phyloP scores from a whole-genome alignment of 495 filamentous ascomycete species.

The Amorphotheca resinae region DNA sequence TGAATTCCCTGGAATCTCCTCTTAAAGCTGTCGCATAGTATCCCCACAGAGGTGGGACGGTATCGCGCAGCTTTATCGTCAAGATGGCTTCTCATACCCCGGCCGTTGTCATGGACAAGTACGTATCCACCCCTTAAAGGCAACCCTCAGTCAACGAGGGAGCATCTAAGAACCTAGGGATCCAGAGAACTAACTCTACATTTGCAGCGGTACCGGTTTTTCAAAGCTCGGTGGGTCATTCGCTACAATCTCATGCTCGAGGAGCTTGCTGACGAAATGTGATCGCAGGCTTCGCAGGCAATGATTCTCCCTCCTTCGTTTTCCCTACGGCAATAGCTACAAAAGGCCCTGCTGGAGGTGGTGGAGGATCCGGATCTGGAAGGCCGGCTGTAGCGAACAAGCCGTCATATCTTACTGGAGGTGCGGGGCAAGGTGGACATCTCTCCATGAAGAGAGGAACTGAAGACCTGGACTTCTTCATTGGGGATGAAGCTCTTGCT shows the following conservation, averaged over 20 bases:
- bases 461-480: slow-evolving; percentile 97
- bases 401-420: slow-evolving; percentile 87
- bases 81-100: slow-evolving; percentile 93
- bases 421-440: slow-evolving; percentile 68
- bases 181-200: slow-evolving; percentile 14
- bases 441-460: slow-evolving; percentile 87
- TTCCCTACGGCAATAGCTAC: slow-evolving; percentile 98
- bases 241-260: background rate
- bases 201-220: slow-evolving; percentile 84
- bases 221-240: slow-evolving; percentile 77
- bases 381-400: slow-evolving; percentile 86
- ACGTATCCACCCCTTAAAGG: slow-evolving; percentile 30
- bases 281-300: slow-evolving; percentile 86
- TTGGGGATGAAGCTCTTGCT: slow-evolving; percentile 87
- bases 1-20: background rate
- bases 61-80: slow-evolving; percentile 6
- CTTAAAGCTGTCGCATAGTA: slow-evolving; percentile 12
- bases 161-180: background rate
- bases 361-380: slow-evolving; percentile 66
- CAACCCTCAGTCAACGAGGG: slow-evolving; percentile 13
- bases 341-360: slow-evolving; percentile 56
- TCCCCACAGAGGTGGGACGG: slow-evolving; percentile 12
- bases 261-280: slow-evolving; percentile 17
- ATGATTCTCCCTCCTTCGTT: slow-evolving; percentile 97
- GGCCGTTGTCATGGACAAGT: slow-evolving; percentile 99